Evolutionary conservation across 192 early-diverging fungal species (phyloP), one percentile per base, ranked within the genome.

Genomic region (Globomyces pollinis-pini): DNA sequence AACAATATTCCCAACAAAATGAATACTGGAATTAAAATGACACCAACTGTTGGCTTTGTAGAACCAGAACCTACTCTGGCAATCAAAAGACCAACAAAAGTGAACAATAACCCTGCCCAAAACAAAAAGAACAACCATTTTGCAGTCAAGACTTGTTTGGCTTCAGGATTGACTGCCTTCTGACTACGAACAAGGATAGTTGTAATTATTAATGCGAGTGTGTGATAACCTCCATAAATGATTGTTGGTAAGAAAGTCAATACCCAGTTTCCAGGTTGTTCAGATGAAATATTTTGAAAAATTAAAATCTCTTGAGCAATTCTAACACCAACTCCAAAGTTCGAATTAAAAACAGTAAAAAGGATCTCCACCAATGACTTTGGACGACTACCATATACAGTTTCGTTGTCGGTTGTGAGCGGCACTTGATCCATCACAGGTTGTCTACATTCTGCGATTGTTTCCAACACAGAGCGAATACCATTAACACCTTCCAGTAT

Each of bases 401-500:
- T 47, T 24, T 26, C 21, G 44, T 26, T 47, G 23, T 47, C 3
- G 44, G 44, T 26, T 15, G 23, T 26, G 44, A 24, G 45, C 50
- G 42, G 42, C 34, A 59, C 68, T 12, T 64, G 15, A 4, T 66
- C 52, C 29, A 26, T 54, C 6, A 64, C 65, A 34, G 8, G 67
- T 57, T 42, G 34, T 65, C 23, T 70, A 39, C 20, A 52, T 43
- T 26, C 69, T 24, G 57, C 61, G 24, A 42, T 65, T 61, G 24
- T 74, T 60, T 28, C 23, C 35, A 55, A 38, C 9, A 55, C 21
- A 4, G 20, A 32, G 21, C 73, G 63, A 16, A 88, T 20, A 45
- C 90, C 68, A 43, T 90, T 69, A 23, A 88, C 70, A 13, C 59
- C 73, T 58, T 97, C 92, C 9, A 93, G 54, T n/a, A 86, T 42